phyloP scores from a whole-genome alignment of 768 basidiomycete species.

The Termitomyces sp. region DNA sequence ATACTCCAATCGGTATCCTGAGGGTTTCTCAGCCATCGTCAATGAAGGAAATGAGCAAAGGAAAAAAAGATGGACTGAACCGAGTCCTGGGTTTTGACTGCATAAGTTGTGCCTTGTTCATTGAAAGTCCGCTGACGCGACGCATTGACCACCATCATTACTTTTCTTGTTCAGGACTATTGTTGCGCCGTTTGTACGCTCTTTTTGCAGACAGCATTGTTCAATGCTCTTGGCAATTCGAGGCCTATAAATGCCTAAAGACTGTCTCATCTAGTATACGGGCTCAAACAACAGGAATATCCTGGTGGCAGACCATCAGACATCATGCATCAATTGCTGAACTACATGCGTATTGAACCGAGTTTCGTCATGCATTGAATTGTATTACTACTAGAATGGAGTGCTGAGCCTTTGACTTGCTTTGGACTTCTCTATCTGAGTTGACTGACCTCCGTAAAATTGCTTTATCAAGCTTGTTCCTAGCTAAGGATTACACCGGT shows the following conservation, averaged over 20 bases:
- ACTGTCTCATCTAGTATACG: neutral
- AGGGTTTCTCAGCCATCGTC: conserved; percentile 43
- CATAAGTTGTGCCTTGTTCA: conserved; percentile 15
- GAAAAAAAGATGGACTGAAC: conserved; percentile 20
- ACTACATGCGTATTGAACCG: too few species aligned
- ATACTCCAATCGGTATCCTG: conserved; percentile 78
- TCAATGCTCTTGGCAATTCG: too few species aligned
- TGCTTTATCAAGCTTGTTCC: neutral
- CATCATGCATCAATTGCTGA: neutral
- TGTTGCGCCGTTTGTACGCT: too few species aligned
- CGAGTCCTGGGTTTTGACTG: conserved; percentile 17
- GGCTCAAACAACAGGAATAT: neutral
- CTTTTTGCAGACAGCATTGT: neutral
- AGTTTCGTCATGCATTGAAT: neutral
- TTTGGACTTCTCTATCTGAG: neutral
- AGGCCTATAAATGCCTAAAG: neutral
- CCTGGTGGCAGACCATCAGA: neutral
- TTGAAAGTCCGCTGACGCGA: conserved; percentile 42
- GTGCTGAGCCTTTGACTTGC: neutral
- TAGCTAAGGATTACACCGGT: neutral
- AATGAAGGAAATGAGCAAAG: conserved; percentile 15
- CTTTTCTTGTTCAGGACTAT: neutral
- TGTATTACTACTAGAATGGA: neutral
- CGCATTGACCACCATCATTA: conserved; percentile 37
- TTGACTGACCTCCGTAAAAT: neutral